A percentile compares a stretch with the other conserved stretches of the same genome.
Evolutionary conservation across 495 filamentous ascomycete genomes (phyloP).

Genomic region (Viridothelium virens): DNA sequence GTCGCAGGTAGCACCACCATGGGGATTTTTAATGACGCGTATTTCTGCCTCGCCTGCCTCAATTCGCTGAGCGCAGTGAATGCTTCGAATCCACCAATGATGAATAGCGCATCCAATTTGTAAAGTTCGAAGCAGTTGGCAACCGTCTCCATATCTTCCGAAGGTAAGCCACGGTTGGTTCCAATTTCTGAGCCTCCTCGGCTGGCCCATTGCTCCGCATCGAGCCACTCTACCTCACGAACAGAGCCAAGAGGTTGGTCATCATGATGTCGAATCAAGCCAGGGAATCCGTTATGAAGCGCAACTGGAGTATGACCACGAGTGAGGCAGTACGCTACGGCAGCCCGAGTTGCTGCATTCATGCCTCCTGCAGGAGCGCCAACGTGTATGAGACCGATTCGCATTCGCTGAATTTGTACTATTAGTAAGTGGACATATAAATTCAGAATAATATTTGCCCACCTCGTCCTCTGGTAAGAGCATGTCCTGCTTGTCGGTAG

Average conservation of each 20-base stretch:
- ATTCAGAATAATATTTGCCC: slow-evolving; percentile 20
- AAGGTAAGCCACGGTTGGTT: slow-evolving; percentile 87
- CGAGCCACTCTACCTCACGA: slow-evolving; percentile 79
- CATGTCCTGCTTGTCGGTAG: slow-evolving; percentile 53
- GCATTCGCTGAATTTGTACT: slow-evolving; percentile 59
- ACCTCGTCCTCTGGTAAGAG: slow-evolving; percentile 67
- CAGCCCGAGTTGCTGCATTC: slow-evolving; percentile 92
- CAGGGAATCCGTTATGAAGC: slow-evolving; percentile 95
- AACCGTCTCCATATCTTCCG: slow-evolving; percentile 72
- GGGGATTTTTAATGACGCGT: slow-evolving; percentile 82
- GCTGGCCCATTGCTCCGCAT: slow-evolving; percentile 89
- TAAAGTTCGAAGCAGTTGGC: slow-evolving; percentile 78
- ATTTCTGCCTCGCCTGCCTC: slow-evolving; percentile 67
- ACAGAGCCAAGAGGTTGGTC: slow-evolving; percentile 78
- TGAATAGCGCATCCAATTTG: slow-evolving; percentile 82
- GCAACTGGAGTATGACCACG: slow-evolving; percentile 86
- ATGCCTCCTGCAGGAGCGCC: slow-evolving; percentile 98
- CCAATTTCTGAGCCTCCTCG: slow-evolving; percentile 97
- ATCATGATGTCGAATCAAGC: slow-evolving; percentile 80
- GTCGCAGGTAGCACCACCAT: slow-evolving; percentile 92
- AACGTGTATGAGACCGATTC: slow-evolving; percentile 91
- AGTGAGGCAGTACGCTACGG: slow-evolving; percentile 91
- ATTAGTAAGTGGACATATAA: slow-evolving; percentile 1
- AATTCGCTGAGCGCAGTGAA: slow-evolving; percentile 88
- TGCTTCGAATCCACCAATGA: slow-evolving; percentile 94